phyloP scores from a whole-genome alignment of 257 asterid species.

The Primulina eburnea region DNA sequence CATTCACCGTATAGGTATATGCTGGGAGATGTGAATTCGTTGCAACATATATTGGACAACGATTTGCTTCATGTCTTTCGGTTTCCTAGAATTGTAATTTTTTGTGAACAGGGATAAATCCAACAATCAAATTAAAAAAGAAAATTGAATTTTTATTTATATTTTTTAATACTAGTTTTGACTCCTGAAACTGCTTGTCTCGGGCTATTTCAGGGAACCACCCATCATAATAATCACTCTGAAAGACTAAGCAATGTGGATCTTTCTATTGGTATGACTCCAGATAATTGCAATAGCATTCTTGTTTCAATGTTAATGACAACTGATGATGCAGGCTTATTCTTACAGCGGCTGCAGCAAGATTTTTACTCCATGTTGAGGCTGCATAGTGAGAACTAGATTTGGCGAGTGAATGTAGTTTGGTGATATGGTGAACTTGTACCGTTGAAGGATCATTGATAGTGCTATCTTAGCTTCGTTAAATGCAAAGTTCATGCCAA shows the following conservation, averaged over 20 bases:
- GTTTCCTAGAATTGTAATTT: too few relatives aligned
- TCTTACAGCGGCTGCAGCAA: constrained; percentile 32
- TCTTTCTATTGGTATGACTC: background rate
- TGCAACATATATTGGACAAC: background rate
- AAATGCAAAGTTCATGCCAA: constrained; percentile 32
- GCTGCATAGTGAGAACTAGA: constrained; percentile 26
- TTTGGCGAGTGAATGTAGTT: constrained; percentile 38
- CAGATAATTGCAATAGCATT: too few relatives aligned
- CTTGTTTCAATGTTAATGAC: background rate
- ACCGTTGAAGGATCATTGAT: constrained; percentile 43
- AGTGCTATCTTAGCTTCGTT: constrained; percentile 37
- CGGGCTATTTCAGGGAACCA: background rate
- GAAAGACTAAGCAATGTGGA: background rate
- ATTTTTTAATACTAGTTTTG: too few relatives aligned
- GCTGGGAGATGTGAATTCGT: background rate
- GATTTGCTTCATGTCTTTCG: background rate
- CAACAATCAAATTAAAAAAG: background rate
- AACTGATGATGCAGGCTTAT: background rate
- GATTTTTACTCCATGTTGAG: constrained; percentile 35
- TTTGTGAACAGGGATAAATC: background rate
- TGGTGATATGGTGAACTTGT: constrained; percentile 30
- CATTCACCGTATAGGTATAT: background rate
- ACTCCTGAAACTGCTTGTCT: background rate
- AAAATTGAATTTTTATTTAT: too few relatives aligned
- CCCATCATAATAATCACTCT: background rate